phyloP scores from a whole-genome alignment of 257 asterid genomes.

The Ocimum tenuiflorum region DNA sequence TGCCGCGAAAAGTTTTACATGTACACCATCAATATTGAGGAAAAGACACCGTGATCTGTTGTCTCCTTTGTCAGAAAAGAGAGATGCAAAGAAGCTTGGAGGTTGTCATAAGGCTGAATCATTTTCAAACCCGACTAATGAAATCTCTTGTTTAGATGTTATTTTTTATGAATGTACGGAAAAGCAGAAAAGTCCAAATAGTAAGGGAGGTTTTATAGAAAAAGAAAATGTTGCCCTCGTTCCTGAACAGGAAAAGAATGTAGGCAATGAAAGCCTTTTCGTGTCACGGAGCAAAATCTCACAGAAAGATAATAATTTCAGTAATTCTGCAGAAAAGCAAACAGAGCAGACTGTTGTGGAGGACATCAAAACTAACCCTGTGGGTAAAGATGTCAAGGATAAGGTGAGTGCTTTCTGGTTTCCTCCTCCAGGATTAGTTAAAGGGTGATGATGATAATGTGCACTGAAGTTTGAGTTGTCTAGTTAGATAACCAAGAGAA shows the following conservation, averaged over 20 bases:
- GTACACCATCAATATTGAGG: conserved; percentile 86
- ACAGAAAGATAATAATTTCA: conserved; percentile 22
- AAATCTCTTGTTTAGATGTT: conserved; percentile 54
- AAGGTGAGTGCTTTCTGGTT: conserved; percentile 38
- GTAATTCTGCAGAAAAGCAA: conserved; percentile 20
- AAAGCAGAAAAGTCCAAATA: conserved; percentile 30
- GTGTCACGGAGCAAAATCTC: conserved; percentile 26
- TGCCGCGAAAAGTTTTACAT: conserved; percentile 75
- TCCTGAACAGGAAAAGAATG: conserved; percentile 26
- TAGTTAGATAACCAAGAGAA: conserved; percentile 6
- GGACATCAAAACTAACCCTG: conserved; percentile 23
- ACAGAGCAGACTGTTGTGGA: conserved; percentile 24
- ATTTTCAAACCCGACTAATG: conserved; percentile 39
- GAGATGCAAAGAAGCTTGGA: conserved; percentile 66
- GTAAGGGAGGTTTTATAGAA: conserved; percentile 27
- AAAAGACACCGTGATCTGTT: conserved; percentile 80
- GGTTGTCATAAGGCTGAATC: conserved; percentile 37
- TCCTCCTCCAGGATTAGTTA: conserved; percentile 12
- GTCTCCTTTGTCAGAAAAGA: conserved; percentile 81
- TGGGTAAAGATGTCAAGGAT: conserved; percentile 29
- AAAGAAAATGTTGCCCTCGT: conserved; percentile 56
- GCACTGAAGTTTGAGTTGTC: neutral
- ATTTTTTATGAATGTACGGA: conserved; percentile 43
- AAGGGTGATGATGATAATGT: conserved; percentile 6
- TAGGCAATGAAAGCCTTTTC: conserved; percentile 17